Percentiles rank a stretch among this genome's conserved stretches.
These are phyloP conservation scores for Cryptococcus sp. DNA, from an alignment of 1,284 basidiomycete species.

Conservation along the genomic window DNA sequence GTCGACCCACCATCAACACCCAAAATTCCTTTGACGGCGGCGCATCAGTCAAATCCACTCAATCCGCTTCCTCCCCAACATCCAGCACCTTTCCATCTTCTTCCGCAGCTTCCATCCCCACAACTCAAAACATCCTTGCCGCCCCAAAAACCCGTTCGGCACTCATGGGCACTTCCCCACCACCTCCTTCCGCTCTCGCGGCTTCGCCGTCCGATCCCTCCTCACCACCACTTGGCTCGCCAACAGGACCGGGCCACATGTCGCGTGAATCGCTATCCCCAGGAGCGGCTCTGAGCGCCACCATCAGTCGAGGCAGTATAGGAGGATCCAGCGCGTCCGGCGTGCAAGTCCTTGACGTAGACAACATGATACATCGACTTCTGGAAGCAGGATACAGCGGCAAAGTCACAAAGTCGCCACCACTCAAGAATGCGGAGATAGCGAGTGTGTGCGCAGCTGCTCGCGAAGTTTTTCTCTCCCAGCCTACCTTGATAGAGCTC, in stretches of 20 bases:
- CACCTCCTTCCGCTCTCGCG: constrained; percentile 36
- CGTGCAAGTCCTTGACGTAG: constrained; percentile 78
- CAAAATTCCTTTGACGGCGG: constrained; percentile 23
- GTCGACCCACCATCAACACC: constrained; percentile 11
- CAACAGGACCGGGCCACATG: constrained; percentile 18
- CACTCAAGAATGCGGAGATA: constrained; percentile 96
- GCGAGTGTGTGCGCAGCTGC: constrained; percentile 94
- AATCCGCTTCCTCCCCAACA: constrained; percentile 20
- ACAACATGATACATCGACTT: constrained; percentile 97
- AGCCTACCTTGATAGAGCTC: constrained; percentile 96
- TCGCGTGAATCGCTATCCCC: constrained; percentile 38
- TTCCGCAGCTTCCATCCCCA: constrained; percentile 36
- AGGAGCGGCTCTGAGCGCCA: constrained; percentile 38
- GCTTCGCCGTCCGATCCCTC: constrained; percentile 27
- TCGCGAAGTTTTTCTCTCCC: constrained; percentile 92
- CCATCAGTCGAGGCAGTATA: constrained; percentile 40
- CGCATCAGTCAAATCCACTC: constrained; percentile 17
- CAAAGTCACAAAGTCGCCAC: constrained; percentile 95
- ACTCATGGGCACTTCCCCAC: constrained; percentile 38
- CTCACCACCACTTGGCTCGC: constrained; percentile 32
- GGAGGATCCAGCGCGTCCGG: constrained; percentile 29
- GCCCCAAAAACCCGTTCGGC: constrained; percentile 34
- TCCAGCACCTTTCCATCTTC: constrained; percentile 15
- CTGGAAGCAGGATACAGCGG: constrained; percentile 97
- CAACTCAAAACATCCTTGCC: constrained; percentile 53